Evolutionary conservation across 2,329 filamentous ascomycete genomes (phyloP), one percentile per base, ranked within the genome.

Genomic region (Waltergamsia citrina): DNA sequence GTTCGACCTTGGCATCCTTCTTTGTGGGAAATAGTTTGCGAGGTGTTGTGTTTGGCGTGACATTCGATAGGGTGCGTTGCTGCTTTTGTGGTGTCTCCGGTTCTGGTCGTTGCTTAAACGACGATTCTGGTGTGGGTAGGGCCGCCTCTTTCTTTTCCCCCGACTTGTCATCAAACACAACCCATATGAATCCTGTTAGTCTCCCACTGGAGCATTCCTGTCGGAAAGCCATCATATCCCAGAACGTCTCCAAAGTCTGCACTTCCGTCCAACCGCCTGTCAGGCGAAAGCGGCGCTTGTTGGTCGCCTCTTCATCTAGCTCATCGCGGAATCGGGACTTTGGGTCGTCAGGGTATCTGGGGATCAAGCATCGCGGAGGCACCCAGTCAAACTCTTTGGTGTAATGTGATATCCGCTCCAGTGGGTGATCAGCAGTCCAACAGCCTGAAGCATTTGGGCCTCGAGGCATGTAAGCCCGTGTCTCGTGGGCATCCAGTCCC

Each of bases 191-290:
- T 0, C 93, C 93, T 0, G 94, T 93, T 50, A 94, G 69, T 14
- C 88, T 72, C 0, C 92, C 93, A 22, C 87, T 85, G 1, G 88
- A 94, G 51, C 92, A 98, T 52, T 98, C 92, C 53, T 96, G 92
- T 37, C 92, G 71, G 51, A 85, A 96, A 1, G 88, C 81, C 90
- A 98, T 96, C 71, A 94, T 83, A 41, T 98, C 92, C 92, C 92
- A 98, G 50, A 98, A 98, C 45, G 88, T 79, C n/a, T 88, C 84
- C 26, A 98, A 62, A 0, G 78, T 83, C 51, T 72, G 80, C 17
- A 95, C 78, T 39, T 82, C 87, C 52, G 78, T 83, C 92, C 92
- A 98, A 37, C 74, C 69, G 1, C 83, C 83, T 4, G 63, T 60
- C 18, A 64, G 68, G 43, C 74, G 71, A 43, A 71, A 60, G 35